These are phyloP conservation scores for Fusarium sp. DNA, from an alignment of 2,329 filamentous ascomycete species.

Conservation along the genomic window DNA sequence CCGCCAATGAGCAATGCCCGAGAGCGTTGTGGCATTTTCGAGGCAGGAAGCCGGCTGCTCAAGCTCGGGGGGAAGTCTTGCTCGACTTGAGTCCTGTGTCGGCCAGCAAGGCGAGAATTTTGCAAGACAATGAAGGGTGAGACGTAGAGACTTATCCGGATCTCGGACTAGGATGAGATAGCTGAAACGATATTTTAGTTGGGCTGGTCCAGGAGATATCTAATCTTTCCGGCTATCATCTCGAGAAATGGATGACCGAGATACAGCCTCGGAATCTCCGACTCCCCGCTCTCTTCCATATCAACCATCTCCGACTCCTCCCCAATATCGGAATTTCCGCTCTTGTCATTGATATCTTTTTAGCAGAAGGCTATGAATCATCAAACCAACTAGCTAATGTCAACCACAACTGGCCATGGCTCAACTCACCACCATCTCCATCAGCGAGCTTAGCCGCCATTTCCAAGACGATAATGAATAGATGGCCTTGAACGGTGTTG, in stretches of 20 bases:
- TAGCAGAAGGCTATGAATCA: neutral
- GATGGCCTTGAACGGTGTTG: neutral
- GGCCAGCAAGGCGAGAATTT: neutral
- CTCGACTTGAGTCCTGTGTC: neutral
- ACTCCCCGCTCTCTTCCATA: too few relatives aligned
- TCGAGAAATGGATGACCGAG: neutral
- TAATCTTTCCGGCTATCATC: neutral
- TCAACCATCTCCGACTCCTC: neutral
- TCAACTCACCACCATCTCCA: neutral
- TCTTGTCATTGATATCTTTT: neutral
- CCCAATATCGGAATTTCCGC: neutral
- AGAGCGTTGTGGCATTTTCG: neutral
- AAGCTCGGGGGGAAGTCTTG: neutral
- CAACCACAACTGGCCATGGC: neutral
- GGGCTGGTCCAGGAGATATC: neutral
- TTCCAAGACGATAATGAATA: neutral
- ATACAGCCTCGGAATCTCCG: neutral
- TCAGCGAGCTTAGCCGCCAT: neutral
- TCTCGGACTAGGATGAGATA: too few relatives aligned
- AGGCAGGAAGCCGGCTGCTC: neutral
- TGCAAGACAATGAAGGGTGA: too few relatives aligned
- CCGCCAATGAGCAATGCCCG: neutral
- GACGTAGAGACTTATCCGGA: too few relatives aligned
- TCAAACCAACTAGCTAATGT: neutral
- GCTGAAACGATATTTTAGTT: neutral